Conservation (phyloP, 345 rosid species). For the Isatis tinctoria region DNA sequence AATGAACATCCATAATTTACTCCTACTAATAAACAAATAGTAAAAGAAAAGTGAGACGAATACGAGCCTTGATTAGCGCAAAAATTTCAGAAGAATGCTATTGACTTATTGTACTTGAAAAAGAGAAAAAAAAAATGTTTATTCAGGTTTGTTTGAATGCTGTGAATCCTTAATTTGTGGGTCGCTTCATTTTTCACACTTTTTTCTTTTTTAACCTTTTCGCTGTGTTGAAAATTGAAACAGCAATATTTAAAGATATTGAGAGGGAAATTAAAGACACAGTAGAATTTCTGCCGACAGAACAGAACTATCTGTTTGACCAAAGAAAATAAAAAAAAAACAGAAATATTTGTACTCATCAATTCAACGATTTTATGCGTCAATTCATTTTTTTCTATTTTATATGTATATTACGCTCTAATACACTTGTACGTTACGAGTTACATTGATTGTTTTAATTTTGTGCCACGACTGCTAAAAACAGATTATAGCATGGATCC, state of each 20-base stretch:
- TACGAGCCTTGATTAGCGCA: conserved; percentile 24
- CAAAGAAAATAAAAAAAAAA: background rate
- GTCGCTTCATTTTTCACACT: conserved; percentile 6
- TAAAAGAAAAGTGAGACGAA: background rate
- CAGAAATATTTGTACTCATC: conserved; percentile 7
- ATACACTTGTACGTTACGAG: background rate
- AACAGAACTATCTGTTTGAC: background rate
- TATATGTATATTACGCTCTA: background rate
- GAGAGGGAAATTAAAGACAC: background rate
- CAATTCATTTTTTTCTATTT: background rate
- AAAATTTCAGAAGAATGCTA: background rate
- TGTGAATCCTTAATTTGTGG: conserved; percentile 30
- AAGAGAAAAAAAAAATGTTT: background rate
- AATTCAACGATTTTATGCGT: background rate
- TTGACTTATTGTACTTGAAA: conserved; percentile 8
- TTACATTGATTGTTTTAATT: background rate
- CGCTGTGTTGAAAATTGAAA: conserved; percentile 12
- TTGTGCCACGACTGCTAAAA: background rate
- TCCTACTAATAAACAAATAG: background rate
- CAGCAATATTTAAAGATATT: background rate
- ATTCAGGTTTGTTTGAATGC: background rate
- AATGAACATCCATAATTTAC: background rate
- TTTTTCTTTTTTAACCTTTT: background rate
- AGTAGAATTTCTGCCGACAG: conserved; percentile 23
- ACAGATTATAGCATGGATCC: background rate